Percentiles rank a stretch among this genome's conserved stretches.
These are phyloP conservation scores for Grosmannia serpens DNA, from an alignment of 2,329 filamentous ascomycete species.

Conservation along the genomic window DNA sequence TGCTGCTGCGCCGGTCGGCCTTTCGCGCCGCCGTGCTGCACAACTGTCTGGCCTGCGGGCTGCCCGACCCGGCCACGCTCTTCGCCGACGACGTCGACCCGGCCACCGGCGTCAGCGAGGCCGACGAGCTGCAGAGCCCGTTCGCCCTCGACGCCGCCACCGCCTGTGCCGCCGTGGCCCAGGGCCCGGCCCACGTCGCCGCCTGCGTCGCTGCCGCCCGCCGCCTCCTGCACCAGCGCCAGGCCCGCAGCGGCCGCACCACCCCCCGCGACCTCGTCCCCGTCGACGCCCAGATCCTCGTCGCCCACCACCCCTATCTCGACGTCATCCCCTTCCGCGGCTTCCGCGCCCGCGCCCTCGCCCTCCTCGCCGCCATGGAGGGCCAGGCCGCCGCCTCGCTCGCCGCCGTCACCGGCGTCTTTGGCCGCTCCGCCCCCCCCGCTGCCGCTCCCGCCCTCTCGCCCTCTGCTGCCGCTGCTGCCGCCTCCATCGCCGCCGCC, in stretches of 20 bases:
- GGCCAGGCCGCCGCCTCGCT: slow-evolving; percentile 1
- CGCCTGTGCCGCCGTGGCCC: slow-evolving; percentile 14
- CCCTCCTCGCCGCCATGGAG: slow-evolving; percentile 11
- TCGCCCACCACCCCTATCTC: slow-evolving; percentile 24
- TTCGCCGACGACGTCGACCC: slow-evolving; percentile 9
- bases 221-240: slow-evolving; percentile 12
- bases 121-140: slow-evolving; percentile 16
- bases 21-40: slow-evolving; percentile 16
- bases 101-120: slow-evolving; percentile 7
- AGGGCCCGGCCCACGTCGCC: slow-evolving; percentile 14
- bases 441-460: neutral
- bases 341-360: slow-evolving; percentile 20
- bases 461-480: neutral
- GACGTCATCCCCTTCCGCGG: slow-evolving; percentile 22
- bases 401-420: neutral
- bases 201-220: slow-evolving; percentile 10
- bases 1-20: neutral
- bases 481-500: neutral
- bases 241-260: slow-evolving; percentile 9
- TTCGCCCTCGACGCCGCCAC: slow-evolving; percentile 18
- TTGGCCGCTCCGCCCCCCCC: neutral
- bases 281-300: slow-evolving; percentile 19
- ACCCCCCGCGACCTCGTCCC: slow-evolving; percentile 20
- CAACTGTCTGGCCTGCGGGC: slow-evolving; percentile 24
- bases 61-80: slow-evolving; percentile 15